Conservation (phyloP, 208 protist species). For the Trichomonas vaginalis region DNA sequence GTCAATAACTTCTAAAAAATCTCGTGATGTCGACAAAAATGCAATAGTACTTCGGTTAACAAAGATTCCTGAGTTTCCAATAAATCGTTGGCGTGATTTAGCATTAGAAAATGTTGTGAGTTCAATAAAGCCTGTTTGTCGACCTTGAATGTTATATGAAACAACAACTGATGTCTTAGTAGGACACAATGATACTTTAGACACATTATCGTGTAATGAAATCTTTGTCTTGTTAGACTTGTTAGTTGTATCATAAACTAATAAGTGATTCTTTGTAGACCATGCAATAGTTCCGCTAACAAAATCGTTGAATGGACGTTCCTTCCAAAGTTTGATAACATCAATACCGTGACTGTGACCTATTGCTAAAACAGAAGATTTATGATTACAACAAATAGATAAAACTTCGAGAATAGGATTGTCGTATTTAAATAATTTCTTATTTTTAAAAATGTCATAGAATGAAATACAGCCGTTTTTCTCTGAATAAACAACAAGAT, state of each 20-base stretch:
- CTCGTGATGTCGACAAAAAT: not conserved
- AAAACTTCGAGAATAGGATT: constrained; percentile 64
- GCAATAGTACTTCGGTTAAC: not conserved
- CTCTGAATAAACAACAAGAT: constrained; percentile 75
- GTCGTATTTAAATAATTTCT: constrained; percentile 25
- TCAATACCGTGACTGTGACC: constrained; percentile 78
- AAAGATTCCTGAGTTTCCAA: not conserved
- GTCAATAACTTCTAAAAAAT: not conserved
- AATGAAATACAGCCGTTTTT: constrained; percentile 59
- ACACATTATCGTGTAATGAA: not conserved
- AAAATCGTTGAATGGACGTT: constrained; percentile 63
- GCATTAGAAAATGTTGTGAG: constrained; percentile 33
- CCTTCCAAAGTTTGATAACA: constrained; percentile 89
- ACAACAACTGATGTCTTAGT: not conserved
- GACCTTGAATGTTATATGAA: not conserved
- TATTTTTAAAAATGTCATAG: constrained; percentile 25
- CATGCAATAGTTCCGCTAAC: not conserved
- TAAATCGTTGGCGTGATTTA: not conserved
- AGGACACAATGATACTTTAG: not conserved
- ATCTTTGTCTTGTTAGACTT: not conserved
- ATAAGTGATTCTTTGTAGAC: not conserved
- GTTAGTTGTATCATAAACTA: not conserved
- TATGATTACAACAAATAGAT: constrained; percentile 72
- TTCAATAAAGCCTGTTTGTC: not conserved
- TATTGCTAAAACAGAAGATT: constrained; percentile 79